Conservation (phyloP, 495 filamentous ascomycete species). For the Penicillium malachiteum region DNA sequence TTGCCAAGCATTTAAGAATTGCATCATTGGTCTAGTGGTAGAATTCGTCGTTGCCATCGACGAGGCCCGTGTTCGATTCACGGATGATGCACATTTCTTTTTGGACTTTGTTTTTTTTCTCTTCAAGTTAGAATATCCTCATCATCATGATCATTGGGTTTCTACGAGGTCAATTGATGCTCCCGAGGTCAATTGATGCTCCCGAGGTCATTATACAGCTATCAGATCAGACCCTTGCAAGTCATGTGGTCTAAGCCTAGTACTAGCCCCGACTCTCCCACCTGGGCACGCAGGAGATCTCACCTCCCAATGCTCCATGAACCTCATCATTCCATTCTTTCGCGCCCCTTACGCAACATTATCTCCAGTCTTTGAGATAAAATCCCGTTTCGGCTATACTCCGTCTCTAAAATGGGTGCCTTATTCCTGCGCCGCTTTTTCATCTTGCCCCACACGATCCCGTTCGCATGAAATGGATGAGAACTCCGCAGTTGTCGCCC, state of each 20-base stretch:
- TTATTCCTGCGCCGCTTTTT: neutral
- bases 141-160: too few species aligned
- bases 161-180: too few species aligned
- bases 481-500: neutral
- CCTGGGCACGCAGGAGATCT: neutral
- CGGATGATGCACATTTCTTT: conserved; percentile 45
- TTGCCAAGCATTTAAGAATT: too few species aligned
- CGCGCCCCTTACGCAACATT: neutral
- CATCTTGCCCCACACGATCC: neutral
- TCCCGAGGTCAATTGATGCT: neutral
- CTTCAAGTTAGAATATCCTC: too few species aligned
- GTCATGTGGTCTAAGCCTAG: neutral
- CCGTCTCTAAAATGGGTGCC: neutral
- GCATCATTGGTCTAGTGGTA: conserved; percentile 60
- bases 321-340: neutral
- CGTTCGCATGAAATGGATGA: neutral
- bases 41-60: conserved; percentile 62
- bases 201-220: neutral
- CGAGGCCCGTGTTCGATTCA: conserved; percentile 60
- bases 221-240: neutral
- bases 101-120: too few species aligned
- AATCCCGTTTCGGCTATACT: neutral
- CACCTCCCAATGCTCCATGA: conserved; percentile 1
- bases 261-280: neutral
- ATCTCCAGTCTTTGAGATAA: neutral